Percentiles rank a stretch among this genome's conserved stretches.
Evolutionary conservation across 164 flowering plant genomes (phyloP).

Genomic region (Tinospora cordifolia): DNA sequence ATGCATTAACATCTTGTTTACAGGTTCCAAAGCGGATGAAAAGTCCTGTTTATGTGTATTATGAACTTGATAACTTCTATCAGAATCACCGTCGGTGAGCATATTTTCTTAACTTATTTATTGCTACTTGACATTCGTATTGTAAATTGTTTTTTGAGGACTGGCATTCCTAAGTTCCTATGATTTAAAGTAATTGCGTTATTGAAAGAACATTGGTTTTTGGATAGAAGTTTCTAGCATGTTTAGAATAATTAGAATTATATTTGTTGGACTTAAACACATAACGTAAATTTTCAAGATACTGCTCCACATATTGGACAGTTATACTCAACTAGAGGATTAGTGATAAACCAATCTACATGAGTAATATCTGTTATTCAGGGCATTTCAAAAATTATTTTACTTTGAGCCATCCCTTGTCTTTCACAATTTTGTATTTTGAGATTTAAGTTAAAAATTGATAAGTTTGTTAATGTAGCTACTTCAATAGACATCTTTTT

Average conservation of each 20-base stretch:
- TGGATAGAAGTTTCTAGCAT: neutral
- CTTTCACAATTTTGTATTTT: too few relatives aligned
- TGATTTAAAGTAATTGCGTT: neutral
- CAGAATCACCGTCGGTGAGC: conserved; percentile 81
- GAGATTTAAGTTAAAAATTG: too few relatives aligned
- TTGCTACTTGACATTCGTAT: neutral
- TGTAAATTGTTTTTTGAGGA: neutral
- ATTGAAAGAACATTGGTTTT: neutral
- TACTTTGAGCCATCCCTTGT: too few relatives aligned
- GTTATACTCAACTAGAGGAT: too few relatives aligned
- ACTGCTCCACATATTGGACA: too few relatives aligned
- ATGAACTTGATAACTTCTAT: conserved; percentile 68
- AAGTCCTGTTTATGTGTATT: conserved; percentile 60
- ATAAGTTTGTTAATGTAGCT: too few relatives aligned
- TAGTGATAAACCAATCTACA: too few relatives aligned
- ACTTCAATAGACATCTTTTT: too few relatives aligned
- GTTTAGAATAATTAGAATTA: neutral
- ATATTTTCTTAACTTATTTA: neutral
- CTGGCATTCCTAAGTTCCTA: neutral
- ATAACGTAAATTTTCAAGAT: too few relatives aligned
- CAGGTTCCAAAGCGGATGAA: conserved; percentile 67
- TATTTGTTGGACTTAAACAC: too few relatives aligned
- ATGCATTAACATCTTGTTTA: conserved; percentile 9
- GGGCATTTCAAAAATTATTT: too few relatives aligned
- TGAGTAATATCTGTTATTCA: too few relatives aligned